phyloP scores from a whole-genome alignment of 1,284 basidiomycete species.

The Cerrena zonata region DNA sequence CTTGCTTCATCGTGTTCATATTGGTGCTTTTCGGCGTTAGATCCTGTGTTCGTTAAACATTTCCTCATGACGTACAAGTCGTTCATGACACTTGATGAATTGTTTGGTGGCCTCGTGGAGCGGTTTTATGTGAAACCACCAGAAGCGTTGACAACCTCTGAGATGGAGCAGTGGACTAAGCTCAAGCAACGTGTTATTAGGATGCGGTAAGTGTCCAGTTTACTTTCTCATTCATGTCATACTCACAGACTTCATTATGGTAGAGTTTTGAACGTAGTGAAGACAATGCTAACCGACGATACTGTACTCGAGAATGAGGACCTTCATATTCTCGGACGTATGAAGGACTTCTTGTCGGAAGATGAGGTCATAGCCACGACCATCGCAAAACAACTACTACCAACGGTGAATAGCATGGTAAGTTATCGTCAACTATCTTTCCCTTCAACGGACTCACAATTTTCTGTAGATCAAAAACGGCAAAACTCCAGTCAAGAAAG shows the following conservation, averaged over 20 bases:
- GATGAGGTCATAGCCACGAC: conserved; percentile 58
- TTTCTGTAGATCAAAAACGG: conserved; percentile 42
- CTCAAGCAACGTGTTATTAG: conserved; percentile 88
- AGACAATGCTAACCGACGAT: conserved; percentile 74
- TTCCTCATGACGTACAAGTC: conserved; percentile 98
- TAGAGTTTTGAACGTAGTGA: conserved; percentile 80
- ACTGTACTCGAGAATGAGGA: conserved; percentile 81
- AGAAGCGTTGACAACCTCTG: conserved; percentile 53
- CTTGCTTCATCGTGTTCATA: not conserved
- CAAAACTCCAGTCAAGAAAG: conserved; percentile 45
- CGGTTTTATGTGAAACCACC: conserved; percentile 83
- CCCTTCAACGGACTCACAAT: too few species aligned
- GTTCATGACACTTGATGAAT: conserved; percentile 83
- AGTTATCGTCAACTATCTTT: conserved; percentile 27
- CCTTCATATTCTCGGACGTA: conserved; percentile 66
- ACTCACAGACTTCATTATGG: not conserved
- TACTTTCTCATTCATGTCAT: not conserved
- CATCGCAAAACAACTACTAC: conserved; percentile 68
- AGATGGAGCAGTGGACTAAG: conserved; percentile 79
- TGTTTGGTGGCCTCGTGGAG: conserved; percentile 78
- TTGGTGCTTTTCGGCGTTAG: too few species aligned
- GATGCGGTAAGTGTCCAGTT: conserved; percentile 56
- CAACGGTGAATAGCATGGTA: conserved; percentile 72
- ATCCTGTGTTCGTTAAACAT: conserved; percentile 80
- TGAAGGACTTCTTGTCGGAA: conserved; percentile 70